Evolutionary conservation across 2,329 filamentous ascomycete species (phyloP), one percentile per base, ranked within the genome.

Genomic region (Aspergillus felis): DNA sequence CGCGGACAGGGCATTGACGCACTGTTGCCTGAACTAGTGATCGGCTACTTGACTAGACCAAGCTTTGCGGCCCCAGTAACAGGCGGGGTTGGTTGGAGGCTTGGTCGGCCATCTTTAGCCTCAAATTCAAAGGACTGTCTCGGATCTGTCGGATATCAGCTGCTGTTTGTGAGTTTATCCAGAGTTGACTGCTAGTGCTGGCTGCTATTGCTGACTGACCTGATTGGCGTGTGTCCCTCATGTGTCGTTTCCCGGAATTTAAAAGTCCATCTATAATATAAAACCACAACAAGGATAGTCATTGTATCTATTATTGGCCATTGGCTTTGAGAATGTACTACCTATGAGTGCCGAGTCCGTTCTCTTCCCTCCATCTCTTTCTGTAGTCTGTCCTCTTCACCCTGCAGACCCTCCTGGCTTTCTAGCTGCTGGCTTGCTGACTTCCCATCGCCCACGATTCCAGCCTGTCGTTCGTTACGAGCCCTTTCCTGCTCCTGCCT

Each of bases 401-500:
- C 58, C 25, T 48, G 27, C 46, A 65, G 60, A 1, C 60, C 66
- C 20, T 64, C 57, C 20, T 64, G 54, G 44, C 57, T 65, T 17
- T 68, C 67, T 7, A 68, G 42, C 14, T 53, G 58, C 25, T 66
- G 59, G 24, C 46, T 54, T 1, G 61, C 58, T 56, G 50, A 53
- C 12, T 57, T 57, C 6, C 61, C 57, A 14, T 64, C 54, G 14
- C 62, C 58, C 54, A 67, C 57, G 9, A 68, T 60, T 5, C 68
- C 69, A 5, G 69, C 68, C 7, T 66, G 60, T 8, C 58, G 64
- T 58, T 74, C 66, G 27, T 75, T 72, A 7, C 65, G 59, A 14
- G 63, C 58, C 12, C 69, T 71, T 54, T 74, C 67, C 41, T 71
- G 57, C 51, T 77, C 76, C 52, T 78, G 74, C 53, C 70, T 70